A percentile compares a stretch with the other conserved stretches of the same genome.
Conservation (phyloP, 352 stramenopile genomes). For the Globisporangium rhizosaccharum region DNA sequence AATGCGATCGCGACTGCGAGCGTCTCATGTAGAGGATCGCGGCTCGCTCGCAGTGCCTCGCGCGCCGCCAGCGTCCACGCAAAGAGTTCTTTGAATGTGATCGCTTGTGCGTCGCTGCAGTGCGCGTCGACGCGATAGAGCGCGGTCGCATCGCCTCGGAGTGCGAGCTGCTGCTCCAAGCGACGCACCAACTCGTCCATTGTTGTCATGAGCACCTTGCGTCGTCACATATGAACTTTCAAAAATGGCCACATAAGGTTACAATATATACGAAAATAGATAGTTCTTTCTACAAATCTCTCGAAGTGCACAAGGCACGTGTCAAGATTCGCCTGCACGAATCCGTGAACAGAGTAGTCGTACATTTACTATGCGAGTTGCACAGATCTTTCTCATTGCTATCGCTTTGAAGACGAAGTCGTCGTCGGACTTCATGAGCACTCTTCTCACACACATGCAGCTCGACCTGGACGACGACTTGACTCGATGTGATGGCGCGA, state of each 20-base stretch:
- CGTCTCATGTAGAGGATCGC: background rate
- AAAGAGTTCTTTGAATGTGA: background rate
- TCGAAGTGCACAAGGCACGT: no score
- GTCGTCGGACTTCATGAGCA: no score
- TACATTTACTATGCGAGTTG: no score
- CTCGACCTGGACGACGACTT: no score
- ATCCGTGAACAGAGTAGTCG: no score
- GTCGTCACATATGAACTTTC: background rate
- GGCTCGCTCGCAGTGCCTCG: background rate
- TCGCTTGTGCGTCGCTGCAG: background rate
- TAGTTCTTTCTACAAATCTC: no score
- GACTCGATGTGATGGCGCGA: background rate
- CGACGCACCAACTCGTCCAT: background rate
- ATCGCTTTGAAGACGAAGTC: no score
- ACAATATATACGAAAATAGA: no score
- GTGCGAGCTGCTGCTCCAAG: background rate
- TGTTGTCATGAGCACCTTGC: background rate
- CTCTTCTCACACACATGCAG: no score
- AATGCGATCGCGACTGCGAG: conserved; percentile 37
- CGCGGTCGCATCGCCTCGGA: background rate
- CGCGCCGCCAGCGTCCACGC: background rate
- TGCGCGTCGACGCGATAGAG: background rate
- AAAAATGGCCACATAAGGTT: no score
- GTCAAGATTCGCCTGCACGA: no score
- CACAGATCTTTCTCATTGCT: no score